Conservation (phyloP, 345 rosid genomes). For the Eutrema japonicum region DNA sequence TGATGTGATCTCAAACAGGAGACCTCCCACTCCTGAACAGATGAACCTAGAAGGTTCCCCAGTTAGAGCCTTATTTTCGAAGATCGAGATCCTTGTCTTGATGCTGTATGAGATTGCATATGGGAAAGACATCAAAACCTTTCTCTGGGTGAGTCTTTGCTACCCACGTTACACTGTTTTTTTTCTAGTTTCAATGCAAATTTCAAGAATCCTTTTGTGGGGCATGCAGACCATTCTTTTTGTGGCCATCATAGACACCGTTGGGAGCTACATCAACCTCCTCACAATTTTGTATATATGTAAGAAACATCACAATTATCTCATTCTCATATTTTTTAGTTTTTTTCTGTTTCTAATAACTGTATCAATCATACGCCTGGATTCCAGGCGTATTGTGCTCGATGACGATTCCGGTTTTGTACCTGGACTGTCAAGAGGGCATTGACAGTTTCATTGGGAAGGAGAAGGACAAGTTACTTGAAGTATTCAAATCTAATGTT, state of each 20-base stretch:
- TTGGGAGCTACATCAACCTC: conserved; percentile 34
- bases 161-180: not conserved
- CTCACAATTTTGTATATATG: conserved; percentile 34
- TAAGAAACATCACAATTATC: conserved; percentile 16
- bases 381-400: conserved; percentile 34
- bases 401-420: conserved; percentile 36
- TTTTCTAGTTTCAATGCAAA: conserved; percentile 18
- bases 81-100: conserved; percentile 8
- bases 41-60: conserved; percentile 18
- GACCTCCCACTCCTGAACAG: conserved; percentile 40
- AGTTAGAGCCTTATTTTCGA: conserved; percentile 18
- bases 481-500: conserved; percentile 21
- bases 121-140: conserved; percentile 34
- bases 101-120: conserved; percentile 30
- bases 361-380: conserved; percentile 1
- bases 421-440: conserved; percentile 18
- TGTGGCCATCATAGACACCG: conserved; percentile 28
- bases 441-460: conserved; percentile 21
- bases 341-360: not conserved
- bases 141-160: conserved; percentile 29
- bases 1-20: conserved; percentile 21
- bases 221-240: conserved; percentile 28
- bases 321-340: not conserved
- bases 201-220: not conserved
- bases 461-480: conserved; percentile 21